These are phyloP conservation scores for Fusarium haematococcum DNA, from an alignment of 2,329 filamentous ascomycete species.

Conservation along the genomic window DNA sequence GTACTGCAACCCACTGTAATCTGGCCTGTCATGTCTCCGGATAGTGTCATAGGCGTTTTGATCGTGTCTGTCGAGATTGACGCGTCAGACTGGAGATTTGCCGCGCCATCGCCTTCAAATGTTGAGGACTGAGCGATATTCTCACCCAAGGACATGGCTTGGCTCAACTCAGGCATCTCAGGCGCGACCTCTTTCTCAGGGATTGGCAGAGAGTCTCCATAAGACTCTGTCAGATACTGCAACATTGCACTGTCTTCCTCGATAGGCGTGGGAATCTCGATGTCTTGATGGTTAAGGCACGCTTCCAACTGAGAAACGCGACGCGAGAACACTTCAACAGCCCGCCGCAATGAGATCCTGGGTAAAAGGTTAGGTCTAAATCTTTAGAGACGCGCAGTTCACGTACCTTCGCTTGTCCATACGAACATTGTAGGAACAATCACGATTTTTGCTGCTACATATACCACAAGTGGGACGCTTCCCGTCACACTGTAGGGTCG, in stretches of 20 bases:
- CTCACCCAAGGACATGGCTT: background rate
- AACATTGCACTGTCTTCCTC: background rate
- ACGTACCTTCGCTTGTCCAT: slow-evolving; percentile 4
- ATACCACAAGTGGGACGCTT: background rate
- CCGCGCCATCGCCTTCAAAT: background rate
- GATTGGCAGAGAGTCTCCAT: background rate
- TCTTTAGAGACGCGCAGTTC: background rate
- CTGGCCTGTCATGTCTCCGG: background rate
- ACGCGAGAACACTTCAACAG: background rate
- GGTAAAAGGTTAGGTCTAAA: background rate
- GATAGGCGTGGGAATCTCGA: background rate
- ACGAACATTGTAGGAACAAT: background rate
- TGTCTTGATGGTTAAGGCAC: background rate
- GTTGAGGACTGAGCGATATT: background rate
- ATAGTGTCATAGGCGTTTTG: too few species aligned
- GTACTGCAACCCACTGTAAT: background rate
- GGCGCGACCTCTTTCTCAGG: background rate
- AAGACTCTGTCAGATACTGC: background rate
- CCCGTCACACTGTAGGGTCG: slow-evolving; percentile 2
- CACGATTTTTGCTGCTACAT: slow-evolving; percentile 1
- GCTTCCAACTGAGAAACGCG: background rate
- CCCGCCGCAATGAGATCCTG: background rate
- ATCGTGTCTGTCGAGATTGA: too few species aligned
- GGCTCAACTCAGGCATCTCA: background rate
- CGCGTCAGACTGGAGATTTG: background rate